Conservation (phyloP, 2,329 filamentous ascomycete genomes). For the Diaporthe aspalathi region DNA sequence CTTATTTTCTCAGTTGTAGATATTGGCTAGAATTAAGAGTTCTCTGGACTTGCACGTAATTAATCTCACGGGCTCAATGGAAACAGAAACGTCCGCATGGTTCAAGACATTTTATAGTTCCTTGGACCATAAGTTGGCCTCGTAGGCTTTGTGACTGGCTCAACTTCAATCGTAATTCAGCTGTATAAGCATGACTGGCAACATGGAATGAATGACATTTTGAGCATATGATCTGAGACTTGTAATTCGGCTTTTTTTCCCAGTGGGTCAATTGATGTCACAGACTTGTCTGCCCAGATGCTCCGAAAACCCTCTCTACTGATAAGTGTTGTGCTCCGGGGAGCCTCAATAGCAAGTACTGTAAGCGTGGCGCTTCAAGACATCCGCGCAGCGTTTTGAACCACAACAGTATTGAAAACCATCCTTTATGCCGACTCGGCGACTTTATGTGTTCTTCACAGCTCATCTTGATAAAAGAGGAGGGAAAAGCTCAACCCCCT, state of each 20-base stretch:
- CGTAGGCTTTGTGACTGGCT: not conserved
- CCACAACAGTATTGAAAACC: too few relatives aligned
- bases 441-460: too few relatives aligned
- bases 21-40: not conserved
- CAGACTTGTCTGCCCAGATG: too few relatives aligned
- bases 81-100: not conserved
- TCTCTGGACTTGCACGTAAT: too few relatives aligned
- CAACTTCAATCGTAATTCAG: not conserved
- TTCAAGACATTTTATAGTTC: not conserved
- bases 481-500: not conserved
- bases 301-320: not conserved
- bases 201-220: not conserved
- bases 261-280: not conserved
- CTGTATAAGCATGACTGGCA: not conserved
- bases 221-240: too few relatives aligned
- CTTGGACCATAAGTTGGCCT: not conserved
- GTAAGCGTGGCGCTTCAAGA: too few relatives aligned
- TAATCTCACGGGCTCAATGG: accelerated
- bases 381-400: too few relatives aligned
- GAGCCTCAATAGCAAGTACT: too few relatives aligned
- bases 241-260: not conserved
- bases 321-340: not conserved
- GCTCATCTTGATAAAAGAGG: not conserved
- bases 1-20: not conserved
- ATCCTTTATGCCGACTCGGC: too few relatives aligned